These are phyloP conservation scores for Sarocladiaceae sp. DNA, from an alignment of 2,329 filamentous ascomycete species.

Conservation along the genomic window DNA sequence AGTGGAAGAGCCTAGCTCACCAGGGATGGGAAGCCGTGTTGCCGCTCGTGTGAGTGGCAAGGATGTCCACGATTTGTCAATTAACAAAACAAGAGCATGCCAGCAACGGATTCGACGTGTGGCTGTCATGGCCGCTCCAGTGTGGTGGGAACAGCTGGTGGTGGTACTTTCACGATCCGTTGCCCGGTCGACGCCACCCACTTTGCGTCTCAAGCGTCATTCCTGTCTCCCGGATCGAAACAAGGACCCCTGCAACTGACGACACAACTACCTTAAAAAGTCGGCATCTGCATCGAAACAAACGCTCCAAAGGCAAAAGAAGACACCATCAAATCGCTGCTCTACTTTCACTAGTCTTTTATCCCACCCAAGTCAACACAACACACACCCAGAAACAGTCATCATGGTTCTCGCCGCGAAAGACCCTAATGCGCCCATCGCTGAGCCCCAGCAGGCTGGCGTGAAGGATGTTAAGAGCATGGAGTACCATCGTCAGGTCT, in stretches of 20 bases:
- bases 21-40: too few species aligned
- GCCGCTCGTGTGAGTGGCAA: too few species aligned
- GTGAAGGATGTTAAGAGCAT: slow-evolving; percentile 56
- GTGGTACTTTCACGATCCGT: background rate
- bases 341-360: too few species aligned
- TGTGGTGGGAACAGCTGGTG: background rate
- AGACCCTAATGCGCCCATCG: slow-evolving; percentile 55
- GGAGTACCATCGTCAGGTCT: slow-evolving; percentile 71
- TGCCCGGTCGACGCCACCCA: slow-evolving; percentile 3
- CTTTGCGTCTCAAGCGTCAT: slow-evolving; percentile 1
- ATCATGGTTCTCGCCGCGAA: slow-evolving; percentile 51
- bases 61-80: background rate
- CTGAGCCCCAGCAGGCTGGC: slow-evolving; percentile 22
- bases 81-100: background rate
- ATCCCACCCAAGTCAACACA: too few species aligned
- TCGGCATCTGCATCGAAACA: slow-evolving; percentile 1
- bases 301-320: background rate
- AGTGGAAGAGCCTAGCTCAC: background rate
- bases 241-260: slow-evolving; percentile 5
- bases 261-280: slow-evolving; percentile 8
- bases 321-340: too few species aligned
- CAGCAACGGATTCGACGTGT: background rate
- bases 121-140: background rate
- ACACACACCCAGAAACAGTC: too few species aligned
- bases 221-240: slow-evolving; percentile 7